Evolutionary conservation across 495 filamentous ascomycete genomes (phyloP).

Genomic region (Penicillium atrosanguineum): DNA sequence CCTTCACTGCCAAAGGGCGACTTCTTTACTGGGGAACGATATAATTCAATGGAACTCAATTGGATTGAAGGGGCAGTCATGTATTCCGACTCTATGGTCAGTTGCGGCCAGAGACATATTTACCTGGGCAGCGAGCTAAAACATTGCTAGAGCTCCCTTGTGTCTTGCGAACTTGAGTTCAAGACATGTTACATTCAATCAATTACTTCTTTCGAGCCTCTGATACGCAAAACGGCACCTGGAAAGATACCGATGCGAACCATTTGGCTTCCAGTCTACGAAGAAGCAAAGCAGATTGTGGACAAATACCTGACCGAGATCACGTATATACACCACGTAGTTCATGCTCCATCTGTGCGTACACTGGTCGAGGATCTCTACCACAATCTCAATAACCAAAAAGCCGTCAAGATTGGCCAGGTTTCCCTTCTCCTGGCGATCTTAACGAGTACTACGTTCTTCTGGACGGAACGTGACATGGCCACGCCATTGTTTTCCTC

Average conservation of each 20-base stretch:
- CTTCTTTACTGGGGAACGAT: not conserved
- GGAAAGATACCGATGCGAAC: conserved; percentile 11
- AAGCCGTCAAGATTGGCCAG: conserved; percentile 25
- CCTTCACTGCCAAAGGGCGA: not conserved
- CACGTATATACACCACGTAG: conserved; percentile 39
- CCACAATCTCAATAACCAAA: conserved; percentile 17
- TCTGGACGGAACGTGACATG: conserved; percentile 31
- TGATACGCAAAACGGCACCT: not conserved
- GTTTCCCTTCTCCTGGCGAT: conserved; percentile 45
- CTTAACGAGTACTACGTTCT: conserved; percentile 40
- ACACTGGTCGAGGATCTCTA: conserved; percentile 38
- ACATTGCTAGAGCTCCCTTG: not conserved
- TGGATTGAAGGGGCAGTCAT: conserved; percentile 21
- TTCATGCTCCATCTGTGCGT: conserved; percentile 37
- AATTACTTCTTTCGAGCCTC: not conserved
- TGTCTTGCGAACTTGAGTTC: conserved; percentile 12
- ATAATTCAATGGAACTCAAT: conserved; percentile 5
- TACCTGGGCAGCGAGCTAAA: not conserved
- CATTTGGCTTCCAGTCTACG: conserved; percentile 37
- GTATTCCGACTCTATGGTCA: conserved; percentile 11
- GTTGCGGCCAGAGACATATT: not conserved
- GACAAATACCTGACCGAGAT: conserved; percentile 42
- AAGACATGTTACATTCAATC: conserved; percentile 11
- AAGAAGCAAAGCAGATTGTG: conserved; percentile 39
- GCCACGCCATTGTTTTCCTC: conserved; percentile 27